Conservation (phyloP, 768 basidiomycete genomes). For the Gyrodon lividus region DNA sequence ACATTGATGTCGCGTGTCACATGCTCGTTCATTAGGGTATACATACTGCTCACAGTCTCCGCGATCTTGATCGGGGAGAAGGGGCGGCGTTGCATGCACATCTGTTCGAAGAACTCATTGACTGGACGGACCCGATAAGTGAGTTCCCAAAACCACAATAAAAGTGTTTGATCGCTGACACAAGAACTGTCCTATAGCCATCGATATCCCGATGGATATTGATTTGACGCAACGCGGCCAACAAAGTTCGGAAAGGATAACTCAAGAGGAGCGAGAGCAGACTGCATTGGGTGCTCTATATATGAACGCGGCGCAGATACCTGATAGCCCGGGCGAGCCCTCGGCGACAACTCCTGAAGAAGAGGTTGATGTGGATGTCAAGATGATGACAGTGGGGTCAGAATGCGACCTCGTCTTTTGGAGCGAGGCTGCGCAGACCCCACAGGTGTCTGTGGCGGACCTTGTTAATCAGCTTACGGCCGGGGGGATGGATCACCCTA, state of each 20-base stretch:
- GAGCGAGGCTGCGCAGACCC: conserved; percentile 37
- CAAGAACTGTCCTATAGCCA: conserved; percentile 38
- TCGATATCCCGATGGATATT: conserved; percentile 62
- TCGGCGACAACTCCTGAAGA: conserved; percentile 59
- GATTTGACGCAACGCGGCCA: conserved; percentile 58
- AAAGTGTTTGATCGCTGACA: conserved; percentile 22
- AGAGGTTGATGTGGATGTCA: conserved; percentile 61
- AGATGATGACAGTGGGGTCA: conserved; percentile 66
- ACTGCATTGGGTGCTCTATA: conserved; percentile 75
- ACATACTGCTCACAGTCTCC: conserved; percentile 68
- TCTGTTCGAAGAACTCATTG: conserved; percentile 81
- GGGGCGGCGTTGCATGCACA: conserved; percentile 82
- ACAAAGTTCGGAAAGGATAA: conserved; percentile 63
- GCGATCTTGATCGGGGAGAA: conserved; percentile 86
- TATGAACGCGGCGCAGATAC: conserved; percentile 67
- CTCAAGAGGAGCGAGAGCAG: conserved; percentile 78
- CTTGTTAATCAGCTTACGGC: conserved; percentile 63
- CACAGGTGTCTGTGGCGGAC: conserved; percentile 58
- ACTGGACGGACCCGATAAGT: conserved; percentile 84
- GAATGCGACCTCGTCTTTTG: conserved; percentile 70
- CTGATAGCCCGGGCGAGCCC: conserved; percentile 76
- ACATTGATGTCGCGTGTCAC: conserved; percentile 50
- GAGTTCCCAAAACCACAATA: conserved; percentile 37
- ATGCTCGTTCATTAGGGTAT: conserved; percentile 57
- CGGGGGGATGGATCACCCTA: conserved; percentile 40